Percentiles rank a stretch among this genome's conserved stretches.
These are phyloP conservation scores for Priceomyces fermenticarens DNA, from an alignment of 805 yeast species.

Conservation along the genomic window DNA sequence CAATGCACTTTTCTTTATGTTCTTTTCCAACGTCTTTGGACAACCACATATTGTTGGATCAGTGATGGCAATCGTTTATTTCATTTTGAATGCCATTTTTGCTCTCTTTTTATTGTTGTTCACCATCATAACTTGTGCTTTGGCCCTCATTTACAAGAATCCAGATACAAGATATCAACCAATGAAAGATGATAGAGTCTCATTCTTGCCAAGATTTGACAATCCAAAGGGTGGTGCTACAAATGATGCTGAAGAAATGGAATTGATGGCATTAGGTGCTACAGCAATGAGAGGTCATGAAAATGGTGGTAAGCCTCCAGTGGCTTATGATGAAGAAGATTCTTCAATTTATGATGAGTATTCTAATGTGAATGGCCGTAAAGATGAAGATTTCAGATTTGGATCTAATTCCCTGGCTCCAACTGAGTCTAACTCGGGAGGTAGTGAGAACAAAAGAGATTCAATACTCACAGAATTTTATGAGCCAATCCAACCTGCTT, in stretches of 20 bases:
- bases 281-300: conserved; percentile 65
- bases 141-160: conserved; percentile 83
- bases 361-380: conserved; percentile 7
- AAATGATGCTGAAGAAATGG: conserved; percentile 45
- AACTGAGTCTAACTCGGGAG: conserved; percentile 3
- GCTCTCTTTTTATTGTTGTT: conserved; percentile 78
- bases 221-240: conserved; percentile 19
- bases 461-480: conserved; percentile 24
- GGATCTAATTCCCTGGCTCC: conserved; percentile 4
- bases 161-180: conserved; percentile 97
- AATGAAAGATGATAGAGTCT: conserved; percentile 92
- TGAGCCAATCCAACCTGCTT: conserved; percentile 42
- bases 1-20: conserved; percentile 82
- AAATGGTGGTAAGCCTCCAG: conserved; percentile 23
- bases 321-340: conserved; percentile 23
- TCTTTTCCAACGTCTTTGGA: conserved; percentile 79
- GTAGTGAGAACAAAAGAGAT: conserved; percentile 21
- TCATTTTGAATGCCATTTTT: conserved; percentile 84
- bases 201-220: conserved; percentile 78
- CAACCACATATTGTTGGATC: conserved; percentile 89
- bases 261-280: conserved; percentile 71
- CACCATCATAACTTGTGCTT: conserved; percentile 81
- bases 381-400: conserved; percentile 10
- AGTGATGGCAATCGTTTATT: conserved; percentile 86
- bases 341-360: conserved; percentile 33